A percentile compares a stretch with the other conserved stretches of the same genome.
Conservation (phyloP, 495 filamentous ascomycete genomes). For the Lichina pygmaea region DNA sequence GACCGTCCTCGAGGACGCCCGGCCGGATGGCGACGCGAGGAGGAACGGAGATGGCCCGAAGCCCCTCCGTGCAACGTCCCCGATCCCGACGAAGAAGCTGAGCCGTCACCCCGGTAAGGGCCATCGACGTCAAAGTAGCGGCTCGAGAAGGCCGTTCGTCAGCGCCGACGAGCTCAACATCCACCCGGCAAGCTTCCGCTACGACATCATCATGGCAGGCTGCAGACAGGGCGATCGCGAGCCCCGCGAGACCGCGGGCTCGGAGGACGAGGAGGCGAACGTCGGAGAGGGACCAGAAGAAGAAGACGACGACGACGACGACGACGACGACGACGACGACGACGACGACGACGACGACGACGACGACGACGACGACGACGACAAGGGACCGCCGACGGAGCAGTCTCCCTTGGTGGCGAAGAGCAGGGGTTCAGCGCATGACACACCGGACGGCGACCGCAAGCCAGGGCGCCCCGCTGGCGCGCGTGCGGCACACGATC, state of each 20-base stretch:
- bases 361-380: neutral
- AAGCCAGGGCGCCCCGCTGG: conserved; percentile 5
- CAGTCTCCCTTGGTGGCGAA: neutral
- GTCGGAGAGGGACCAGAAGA: conserved; percentile 8
- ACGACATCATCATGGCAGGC: conserved; percentile 57
- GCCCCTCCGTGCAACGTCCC: neutral
- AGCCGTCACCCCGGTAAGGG: neutral
- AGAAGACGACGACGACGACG: neutral
- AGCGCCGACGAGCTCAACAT: conserved; percentile 37
- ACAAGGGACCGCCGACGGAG: neutral
- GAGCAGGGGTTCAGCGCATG: neutral
- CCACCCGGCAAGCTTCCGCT: conserved; percentile 71
- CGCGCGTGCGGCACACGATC: conserved; percentile 42
- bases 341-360: neutral
- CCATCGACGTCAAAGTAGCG: conserved; percentile 6
- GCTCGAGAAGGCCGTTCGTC: conserved; percentile 10
- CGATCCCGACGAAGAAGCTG: conserved; percentile 7
- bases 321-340: neutral
- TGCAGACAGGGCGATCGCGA: conserved; percentile 27
- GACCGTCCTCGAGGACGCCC: neutral
- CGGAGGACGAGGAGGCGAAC: conserved; percentile 19
- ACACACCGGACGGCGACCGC: neutral
- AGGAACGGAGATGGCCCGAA: neutral
- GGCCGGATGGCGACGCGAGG: neutral
- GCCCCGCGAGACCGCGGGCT: conserved; percentile 25